Evolutionary conservation across 148 eudicot species (phyloP).

Genomic region (Cornus suecica): DNA sequence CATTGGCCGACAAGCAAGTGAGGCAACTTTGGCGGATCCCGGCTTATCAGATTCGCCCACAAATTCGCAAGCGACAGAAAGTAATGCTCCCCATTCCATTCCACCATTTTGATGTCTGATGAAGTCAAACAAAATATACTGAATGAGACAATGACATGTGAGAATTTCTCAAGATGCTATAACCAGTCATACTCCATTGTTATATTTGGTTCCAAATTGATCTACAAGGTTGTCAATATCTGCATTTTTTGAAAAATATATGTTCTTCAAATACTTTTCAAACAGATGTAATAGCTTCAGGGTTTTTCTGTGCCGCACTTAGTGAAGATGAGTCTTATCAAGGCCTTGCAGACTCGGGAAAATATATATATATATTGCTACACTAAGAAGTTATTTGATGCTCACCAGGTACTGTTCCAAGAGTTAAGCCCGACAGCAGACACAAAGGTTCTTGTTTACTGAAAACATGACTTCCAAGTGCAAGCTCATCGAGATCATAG

Average conservation of each 20-base stretch:
- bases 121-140: background rate
- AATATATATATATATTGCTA: background rate
- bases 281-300: background rate
- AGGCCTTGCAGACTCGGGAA: background rate
- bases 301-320: background rate
- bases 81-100: conserved; percentile 54
- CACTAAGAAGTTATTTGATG: background rate
- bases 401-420: conserved; percentile 58
- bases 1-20: conserved; percentile 35
- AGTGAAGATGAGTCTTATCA: background rate
- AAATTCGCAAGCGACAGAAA: conserved; percentile 66
- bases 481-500: conserved; percentile 35
- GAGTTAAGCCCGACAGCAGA: conserved; percentile 52
- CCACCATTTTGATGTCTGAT: conserved; percentile 51
- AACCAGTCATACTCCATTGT: background rate
- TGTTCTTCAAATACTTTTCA: background rate
- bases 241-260: background rate
- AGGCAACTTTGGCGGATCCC: conserved; percentile 61
- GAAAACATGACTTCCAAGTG: conserved; percentile 37
- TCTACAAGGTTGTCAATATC: background rate
- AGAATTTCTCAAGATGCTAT: background rate
- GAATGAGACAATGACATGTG: background rate
- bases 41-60: conserved; percentile 71
- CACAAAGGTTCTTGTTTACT: conserved; percentile 42
- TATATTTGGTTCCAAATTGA: background rate